These are phyloP conservation scores for Phaeosphaeriaceae sp. DNA, from an alignment of 2,329 filamentous ascomycete species.

Conservation along the genomic window DNA sequence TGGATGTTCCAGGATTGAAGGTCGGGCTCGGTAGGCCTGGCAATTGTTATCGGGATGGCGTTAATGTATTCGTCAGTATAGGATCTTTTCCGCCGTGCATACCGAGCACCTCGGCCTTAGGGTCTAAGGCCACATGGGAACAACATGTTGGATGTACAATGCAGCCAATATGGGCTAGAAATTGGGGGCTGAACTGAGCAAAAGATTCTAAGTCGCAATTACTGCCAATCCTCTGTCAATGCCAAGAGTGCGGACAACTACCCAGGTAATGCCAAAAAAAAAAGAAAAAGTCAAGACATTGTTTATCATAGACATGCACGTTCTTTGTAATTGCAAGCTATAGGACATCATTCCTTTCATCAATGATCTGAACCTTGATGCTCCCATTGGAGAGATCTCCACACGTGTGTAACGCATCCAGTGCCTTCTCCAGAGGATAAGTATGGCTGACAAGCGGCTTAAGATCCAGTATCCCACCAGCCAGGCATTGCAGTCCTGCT, in stretches of 20 bases:
- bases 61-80: neutral
- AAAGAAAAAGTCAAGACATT: too few species aligned
- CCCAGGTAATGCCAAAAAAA: too few species aligned
- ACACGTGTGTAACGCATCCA: conserved; percentile 63
- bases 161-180: too few species aligned
- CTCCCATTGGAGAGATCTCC: conserved; percentile 61
- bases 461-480: conserved; percentile 66
- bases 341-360: conserved; percentile 46
- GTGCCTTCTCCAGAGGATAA: conserved; percentile 67
- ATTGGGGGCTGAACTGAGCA: too few species aligned
- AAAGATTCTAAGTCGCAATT: too few species aligned
- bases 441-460: conserved; percentile 69
- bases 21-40: neutral
- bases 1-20: neutral
- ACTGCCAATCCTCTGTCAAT: too few species aligned
- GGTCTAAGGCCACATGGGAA: neutral
- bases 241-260: too few species aligned
- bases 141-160: neutral
- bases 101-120: too few species aligned
- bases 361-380: conserved; percentile 68
- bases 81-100: neutral
- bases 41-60: neutral
- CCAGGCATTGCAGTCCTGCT: conserved; percentile 66
- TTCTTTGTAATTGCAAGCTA: too few species aligned
- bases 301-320: too few species aligned